Percentiles rank a stretch among this genome's conserved stretches.
Conservation (phyloP, 2,329 filamentous ascomycete species). For the Aspergillus piperis region DNA sequence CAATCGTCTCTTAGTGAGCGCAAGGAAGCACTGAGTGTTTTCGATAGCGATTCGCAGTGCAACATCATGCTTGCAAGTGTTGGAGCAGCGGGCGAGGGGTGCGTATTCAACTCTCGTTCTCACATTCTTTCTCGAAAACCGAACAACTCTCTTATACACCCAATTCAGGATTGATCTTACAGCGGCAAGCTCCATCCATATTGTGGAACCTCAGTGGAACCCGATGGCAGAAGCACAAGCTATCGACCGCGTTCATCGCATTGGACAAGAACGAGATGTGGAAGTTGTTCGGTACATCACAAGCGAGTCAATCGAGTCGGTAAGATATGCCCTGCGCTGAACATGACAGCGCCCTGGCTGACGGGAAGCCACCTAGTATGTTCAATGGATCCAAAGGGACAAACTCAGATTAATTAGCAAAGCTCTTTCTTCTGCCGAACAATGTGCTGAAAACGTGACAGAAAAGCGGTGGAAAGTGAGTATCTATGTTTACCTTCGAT, state of each 20-base stretch:
- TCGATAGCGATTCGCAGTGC: background rate
- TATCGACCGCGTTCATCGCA: constrained; percentile 78
- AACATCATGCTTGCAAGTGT: constrained; percentile 13
- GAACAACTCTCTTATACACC: background rate
- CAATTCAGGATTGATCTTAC: constrained; percentile 12
- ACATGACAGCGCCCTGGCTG: too few relatives aligned
- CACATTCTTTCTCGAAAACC: background rate
- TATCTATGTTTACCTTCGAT: background rate
- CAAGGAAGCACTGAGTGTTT: background rate
- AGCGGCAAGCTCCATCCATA: constrained; percentile 34
- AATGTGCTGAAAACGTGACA: background rate
- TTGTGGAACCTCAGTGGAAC: constrained; percentile 95
- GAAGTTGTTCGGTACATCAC: constrained; percentile 72
- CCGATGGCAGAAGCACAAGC: constrained; percentile 86
- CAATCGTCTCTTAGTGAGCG: background rate
- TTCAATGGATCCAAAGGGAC: constrained; percentile 8
- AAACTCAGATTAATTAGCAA: constrained; percentile 1
- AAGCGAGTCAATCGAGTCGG: constrained; percentile 55
- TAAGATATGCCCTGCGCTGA: constrained; percentile 30
- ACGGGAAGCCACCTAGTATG: constrained; percentile 1
- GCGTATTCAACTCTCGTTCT: background rate
- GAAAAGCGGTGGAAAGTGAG: constrained; percentile 5
- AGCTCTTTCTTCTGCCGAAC: background rate
- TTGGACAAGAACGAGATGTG: constrained; percentile 79
- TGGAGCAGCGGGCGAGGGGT: constrained; percentile 13